Conservation (phyloP, 2,329 filamentous ascomycete species). For the Colletotrichum sp. region DNA sequence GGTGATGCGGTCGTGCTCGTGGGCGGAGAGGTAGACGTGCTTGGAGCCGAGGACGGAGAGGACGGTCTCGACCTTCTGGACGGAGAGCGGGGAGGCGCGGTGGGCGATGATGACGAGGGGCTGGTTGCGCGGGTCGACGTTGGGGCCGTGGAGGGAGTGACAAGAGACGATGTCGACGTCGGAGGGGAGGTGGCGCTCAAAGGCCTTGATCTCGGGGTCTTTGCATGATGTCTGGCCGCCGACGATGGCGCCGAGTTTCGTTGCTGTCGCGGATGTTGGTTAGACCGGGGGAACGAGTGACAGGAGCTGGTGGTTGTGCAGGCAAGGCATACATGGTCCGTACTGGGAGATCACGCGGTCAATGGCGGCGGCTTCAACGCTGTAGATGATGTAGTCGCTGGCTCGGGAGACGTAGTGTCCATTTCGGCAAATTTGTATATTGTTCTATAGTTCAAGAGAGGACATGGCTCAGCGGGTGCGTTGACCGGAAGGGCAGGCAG, state of each 20-base stretch:
- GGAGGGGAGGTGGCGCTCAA: slow-evolving; percentile 83
- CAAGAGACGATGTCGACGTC: slow-evolving; percentile 96
- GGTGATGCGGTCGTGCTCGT: slow-evolving; percentile 94
- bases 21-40: slow-evolving; percentile 84
- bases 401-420: slow-evolving; percentile 94
- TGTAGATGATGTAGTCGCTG: slow-evolving; percentile 99
- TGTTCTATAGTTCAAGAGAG: slow-evolving; percentile 54
- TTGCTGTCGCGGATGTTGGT: slow-evolving; percentile 65
- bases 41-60: slow-evolving; percentile 85
- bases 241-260: slow-evolving; percentile 92
- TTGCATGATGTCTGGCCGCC: slow-evolving; percentile 99
- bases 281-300: not conserved
- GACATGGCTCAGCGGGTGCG: slow-evolving; percentile 15
- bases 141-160: slow-evolving; percentile 94
- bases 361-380: slow-evolving; percentile 92
- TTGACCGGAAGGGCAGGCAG: not conserved
- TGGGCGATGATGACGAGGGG: slow-evolving; percentile 95
- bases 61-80: slow-evolving; percentile 80
- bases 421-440: slow-evolving; percentile 89
- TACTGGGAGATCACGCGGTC: slow-evolving; percentile 86
- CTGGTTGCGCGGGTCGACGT: slow-evolving; percentile 86
- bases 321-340: slow-evolving; percentile 77
- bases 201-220: slow-evolving; percentile 91
- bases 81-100: slow-evolving; percentile 78
- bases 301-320: not conserved